Conservation (phyloP, 2,329 filamentous ascomycete genomes). For the Cercospora sojina region DNA sequence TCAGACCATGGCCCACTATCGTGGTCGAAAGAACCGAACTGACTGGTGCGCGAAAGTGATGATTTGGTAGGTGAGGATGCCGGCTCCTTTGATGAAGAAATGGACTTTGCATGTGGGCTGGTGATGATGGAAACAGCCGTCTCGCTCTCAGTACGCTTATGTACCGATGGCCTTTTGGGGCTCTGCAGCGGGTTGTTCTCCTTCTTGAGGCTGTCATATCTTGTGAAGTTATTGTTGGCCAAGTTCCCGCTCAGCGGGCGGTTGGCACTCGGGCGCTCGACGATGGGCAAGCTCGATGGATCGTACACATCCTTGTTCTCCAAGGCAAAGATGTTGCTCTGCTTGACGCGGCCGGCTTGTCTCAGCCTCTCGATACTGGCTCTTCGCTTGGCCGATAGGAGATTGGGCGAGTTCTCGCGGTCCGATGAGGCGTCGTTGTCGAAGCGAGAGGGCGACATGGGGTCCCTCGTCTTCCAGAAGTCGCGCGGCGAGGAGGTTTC, state of each 20-base stretch:
- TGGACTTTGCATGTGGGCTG: conserved; percentile 42
- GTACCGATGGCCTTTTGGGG: conserved; percentile 33
- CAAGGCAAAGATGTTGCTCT: conserved; percentile 93
- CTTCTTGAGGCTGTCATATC: conserved; percentile 51
- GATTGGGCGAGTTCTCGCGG: conserved; percentile 63
- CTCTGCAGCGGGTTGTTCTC: conserved; percentile 39
- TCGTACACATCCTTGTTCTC: conserved; percentile 94
- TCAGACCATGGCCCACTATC: conserved; percentile 57
- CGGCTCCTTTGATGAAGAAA: conserved; percentile 56
- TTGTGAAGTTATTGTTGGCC: conserved; percentile 69
- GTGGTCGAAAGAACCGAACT: conserved; percentile 54
- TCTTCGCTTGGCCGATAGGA: conserved; percentile 61
- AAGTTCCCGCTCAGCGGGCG: conserved; percentile 58
- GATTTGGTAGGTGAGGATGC: conserved; percentile 83
- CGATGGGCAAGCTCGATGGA: conserved; percentile 69
- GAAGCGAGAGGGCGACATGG: conserved; percentile 63
- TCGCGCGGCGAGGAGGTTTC: conserved; percentile 65
- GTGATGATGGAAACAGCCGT: conserved; percentile 59
- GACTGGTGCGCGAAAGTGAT: conserved; percentile 68
- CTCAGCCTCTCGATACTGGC: conserved; percentile 95
- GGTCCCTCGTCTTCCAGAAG: conserved; percentile 82
- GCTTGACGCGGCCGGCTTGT: conserved; percentile 91
- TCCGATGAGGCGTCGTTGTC: conserved; percentile 64
- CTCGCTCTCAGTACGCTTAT: conserved; percentile 57
- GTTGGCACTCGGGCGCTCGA: conserved; percentile 74